Percentiles rank a stretch among this genome's conserved stretches.
Conservation (phyloP, 352 stramenopile genomes). For the Phytopythium kandeliae region DNA sequence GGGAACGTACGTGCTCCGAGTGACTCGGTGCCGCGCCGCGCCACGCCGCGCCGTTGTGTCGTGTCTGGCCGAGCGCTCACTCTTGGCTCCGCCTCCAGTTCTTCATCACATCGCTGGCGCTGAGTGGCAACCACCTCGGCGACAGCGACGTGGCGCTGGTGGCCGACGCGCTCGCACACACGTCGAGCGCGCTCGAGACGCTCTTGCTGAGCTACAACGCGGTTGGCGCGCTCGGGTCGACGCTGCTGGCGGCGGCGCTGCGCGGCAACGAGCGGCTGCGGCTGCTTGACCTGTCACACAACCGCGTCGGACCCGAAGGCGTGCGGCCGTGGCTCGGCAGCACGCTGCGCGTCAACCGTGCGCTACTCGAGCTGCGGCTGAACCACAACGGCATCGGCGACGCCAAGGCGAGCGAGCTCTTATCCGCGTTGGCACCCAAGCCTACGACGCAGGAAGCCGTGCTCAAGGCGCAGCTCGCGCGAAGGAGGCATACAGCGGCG, state of each 20-base stretch:
- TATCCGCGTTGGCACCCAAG: conserved; percentile 37
- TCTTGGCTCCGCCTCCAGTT: too few relatives aligned
- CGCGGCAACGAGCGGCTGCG: conserved; percentile 29
- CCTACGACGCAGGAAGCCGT: conserved; percentile 38
- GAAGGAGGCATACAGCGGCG: conserved; percentile 16
- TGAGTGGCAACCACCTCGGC: conserved; percentile 63
- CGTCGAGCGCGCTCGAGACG: conserved; percentile 30
- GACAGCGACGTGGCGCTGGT: conserved; percentile 49
- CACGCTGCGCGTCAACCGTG: conserved; percentile 41
- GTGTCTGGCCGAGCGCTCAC: too few relatives aligned
- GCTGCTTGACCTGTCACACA: conserved; percentile 62
- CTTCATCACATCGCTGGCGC: conserved; percentile 47
- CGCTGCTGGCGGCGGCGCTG: conserved; percentile 44
- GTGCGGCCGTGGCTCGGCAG: conserved; percentile 56
- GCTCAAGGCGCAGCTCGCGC: conserved; percentile 43
- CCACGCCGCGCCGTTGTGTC: not conserved
- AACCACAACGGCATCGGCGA: conserved; percentile 68
- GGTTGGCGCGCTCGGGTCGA: conserved; percentile 45
- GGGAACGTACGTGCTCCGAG: conserved; percentile 45
- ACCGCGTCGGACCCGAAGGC: conserved; percentile 52
- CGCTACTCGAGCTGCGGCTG: conserved; percentile 48
- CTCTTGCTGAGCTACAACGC: conserved; percentile 73
- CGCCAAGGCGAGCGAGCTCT: conserved; percentile 40
- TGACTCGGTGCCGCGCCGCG: not conserved
- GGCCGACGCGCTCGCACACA: conserved; percentile 45